A percentile compares a stretch with the other conserved stretches of the same genome.
These are phyloP conservation scores for Aureobasidium pullulans DNA, from an alignment of 2,329 filamentous ascomycete species.

Conservation along the genomic window DNA sequence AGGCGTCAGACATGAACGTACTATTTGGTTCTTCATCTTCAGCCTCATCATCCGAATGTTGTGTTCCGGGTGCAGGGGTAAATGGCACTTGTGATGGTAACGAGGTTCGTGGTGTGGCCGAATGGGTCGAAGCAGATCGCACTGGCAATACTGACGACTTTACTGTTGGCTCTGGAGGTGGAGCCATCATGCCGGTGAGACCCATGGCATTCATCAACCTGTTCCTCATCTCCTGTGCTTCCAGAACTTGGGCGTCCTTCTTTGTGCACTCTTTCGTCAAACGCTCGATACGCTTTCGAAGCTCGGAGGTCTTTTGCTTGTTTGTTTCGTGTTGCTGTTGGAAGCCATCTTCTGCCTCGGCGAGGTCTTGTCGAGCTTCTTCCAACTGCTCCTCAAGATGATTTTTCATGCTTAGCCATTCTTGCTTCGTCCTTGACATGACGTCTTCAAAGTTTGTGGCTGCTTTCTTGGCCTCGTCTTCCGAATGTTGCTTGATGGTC, in stretches of 20 bases:
- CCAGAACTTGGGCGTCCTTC: constrained; percentile 30
- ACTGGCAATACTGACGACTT: constrained; percentile 14
- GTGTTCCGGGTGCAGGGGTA: constrained; percentile 4
- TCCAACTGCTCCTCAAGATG: constrained; percentile 14
- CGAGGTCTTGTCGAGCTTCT: constrained; percentile 16
- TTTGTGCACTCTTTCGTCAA: constrained; percentile 27
- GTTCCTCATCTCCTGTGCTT: constrained; percentile 31
- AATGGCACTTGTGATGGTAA: neutral
- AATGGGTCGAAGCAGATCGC: constrained; percentile 14
- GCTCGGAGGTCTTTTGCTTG: constrained; percentile 18
- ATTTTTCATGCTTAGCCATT: constrained; percentile 12
- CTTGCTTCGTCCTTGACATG: constrained; percentile 4
- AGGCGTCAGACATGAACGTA: constrained; percentile 23
- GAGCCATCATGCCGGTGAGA: constrained; percentile 15
- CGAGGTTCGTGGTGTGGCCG: neutral
- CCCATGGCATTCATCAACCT: constrained; percentile 33
- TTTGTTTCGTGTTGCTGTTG: constrained; percentile 11
- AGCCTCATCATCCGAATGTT: constrained; percentile 1
- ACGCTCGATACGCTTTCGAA: constrained; percentile 22
- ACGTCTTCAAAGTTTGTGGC: neutral
- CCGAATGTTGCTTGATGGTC: neutral
- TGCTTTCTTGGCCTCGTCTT: neutral
- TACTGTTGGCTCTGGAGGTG: constrained; percentile 8
- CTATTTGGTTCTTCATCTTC: constrained; percentile 15
- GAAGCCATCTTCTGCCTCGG: constrained; percentile 17